Base-by-base conservation (phyloP, 225 moss, liverwort and hornwort species). In the Sphagnum tenellum region DNA sequence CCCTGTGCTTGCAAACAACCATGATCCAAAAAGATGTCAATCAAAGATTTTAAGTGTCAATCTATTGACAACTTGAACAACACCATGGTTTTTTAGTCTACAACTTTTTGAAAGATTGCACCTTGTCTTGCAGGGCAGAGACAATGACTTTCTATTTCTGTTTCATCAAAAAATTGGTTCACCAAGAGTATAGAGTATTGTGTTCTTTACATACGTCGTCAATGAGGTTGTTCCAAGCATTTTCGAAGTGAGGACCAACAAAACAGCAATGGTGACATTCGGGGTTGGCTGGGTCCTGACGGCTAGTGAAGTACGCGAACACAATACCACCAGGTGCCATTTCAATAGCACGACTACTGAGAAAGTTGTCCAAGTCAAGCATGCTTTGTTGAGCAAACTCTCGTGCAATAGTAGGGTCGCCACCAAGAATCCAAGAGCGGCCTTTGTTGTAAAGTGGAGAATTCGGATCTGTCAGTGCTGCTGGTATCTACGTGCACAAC, bases 401-500 rank as follows among this genome's bases (percentile, higher is more conserved):
- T 1, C 50, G 62, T 0, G 79, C 87, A 49, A 78, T 81, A 9
- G 57, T 55, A 6, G 67, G 56, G 3, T 85, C 81, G 4, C 87
- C 84, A 4, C 87, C 85, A 68, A 87, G 87, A 44, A 89, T 89
- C 92, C 89, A 92, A 46, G 85, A 85, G 8, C 67, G 71, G 13
- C 79, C 82, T 12, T 80, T 48, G 66, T 89, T 92, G 69, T 77
- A 92, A 3, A 82, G 52, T 44, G 78, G 80, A 45, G 92, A 87
- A 46, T 75, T 71, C 44, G 69, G 66, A 49, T 71, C 66, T 46
- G 79, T 73, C 50, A 92, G 87, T 47, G 46, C 76, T 3, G 79
- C 68, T 47, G 87, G 92, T 7, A 92, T 73, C 92, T 86, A 1
- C 29, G 29, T 29, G 29, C 29, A 29, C 29, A 29, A 29, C 29